Conservation (phyloP, 2,329 filamentous ascomycete genomes). For the Xylariaceae sp. region DNA sequence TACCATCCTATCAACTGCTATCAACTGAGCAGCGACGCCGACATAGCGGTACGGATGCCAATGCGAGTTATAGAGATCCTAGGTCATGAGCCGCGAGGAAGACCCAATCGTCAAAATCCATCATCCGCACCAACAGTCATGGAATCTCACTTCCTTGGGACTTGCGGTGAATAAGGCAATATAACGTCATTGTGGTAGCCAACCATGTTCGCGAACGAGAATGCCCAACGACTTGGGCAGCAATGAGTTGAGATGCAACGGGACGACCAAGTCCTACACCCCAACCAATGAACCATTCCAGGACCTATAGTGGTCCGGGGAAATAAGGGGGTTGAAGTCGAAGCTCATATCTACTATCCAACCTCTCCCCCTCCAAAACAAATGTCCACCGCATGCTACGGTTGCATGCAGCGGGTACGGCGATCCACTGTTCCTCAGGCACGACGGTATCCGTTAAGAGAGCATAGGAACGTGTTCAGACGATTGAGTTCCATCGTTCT, state of each 20-base stretch:
- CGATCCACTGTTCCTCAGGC: background rate
- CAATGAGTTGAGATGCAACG: conserved; percentile 1
- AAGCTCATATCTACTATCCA: background rate
- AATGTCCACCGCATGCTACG: conserved; percentile 1
- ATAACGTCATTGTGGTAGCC: background rate
- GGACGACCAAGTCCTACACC: conserved; percentile 1
- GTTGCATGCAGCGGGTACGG: conserved; percentile 4
- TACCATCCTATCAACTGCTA: background rate
- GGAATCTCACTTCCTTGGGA: conserved; percentile 3
- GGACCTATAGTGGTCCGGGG: background rate
- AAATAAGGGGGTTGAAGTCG: conserved; percentile 9
- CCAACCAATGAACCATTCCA: background rate
- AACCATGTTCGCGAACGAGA: conserved; percentile 5
- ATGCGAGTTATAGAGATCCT: background rate
- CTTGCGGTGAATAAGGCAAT: conserved; percentile 1
- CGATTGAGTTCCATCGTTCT: background rate
- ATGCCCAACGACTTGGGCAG: conserved; percentile 14
- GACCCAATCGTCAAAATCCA: background rate
- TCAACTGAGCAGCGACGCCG: background rate
- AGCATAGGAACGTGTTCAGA: background rate
- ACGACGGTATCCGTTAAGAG: conserved; percentile 1
- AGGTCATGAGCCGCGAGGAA: background rate
- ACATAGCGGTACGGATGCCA: background rate
- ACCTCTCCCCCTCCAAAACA: background rate
- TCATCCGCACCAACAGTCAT: background rate